Percentiles rank a stretch among this genome's conserved stretches.
Evolutionary conservation across 2,329 filamentous ascomycete genomes (phyloP).

Genomic region (Parastagonospora avenae): DNA sequence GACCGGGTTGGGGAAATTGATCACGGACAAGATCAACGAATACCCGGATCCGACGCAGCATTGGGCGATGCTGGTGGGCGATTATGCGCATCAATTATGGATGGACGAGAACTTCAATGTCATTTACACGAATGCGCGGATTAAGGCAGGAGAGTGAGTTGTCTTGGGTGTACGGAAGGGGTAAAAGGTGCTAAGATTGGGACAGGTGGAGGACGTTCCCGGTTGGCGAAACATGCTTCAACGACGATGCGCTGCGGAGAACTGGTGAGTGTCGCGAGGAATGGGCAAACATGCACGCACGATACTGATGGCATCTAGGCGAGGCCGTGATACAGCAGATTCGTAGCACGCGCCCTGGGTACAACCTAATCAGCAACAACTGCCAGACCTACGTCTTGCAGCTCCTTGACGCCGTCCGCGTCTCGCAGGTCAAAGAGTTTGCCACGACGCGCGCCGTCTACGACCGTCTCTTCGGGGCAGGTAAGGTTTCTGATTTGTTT

Average conservation of each 20-base stretch:
- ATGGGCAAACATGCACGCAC: not conserved
- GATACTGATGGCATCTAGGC: conserved; percentile 36
- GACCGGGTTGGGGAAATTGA: conserved; percentile 61
- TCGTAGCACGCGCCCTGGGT: conserved; percentile 55
- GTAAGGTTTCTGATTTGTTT: conserved; percentile 61
- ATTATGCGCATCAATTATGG: conserved; percentile 64
- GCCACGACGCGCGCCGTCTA: conserved; percentile 61
- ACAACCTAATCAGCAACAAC: conserved; percentile 66
- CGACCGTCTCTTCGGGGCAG: conserved; percentile 56
- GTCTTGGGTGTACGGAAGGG: not conserved
- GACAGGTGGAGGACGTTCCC: conserved; percentile 12
- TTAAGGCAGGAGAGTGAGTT: conserved; percentile 8
- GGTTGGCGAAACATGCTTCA: conserved; percentile 14
- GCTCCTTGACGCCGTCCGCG: conserved; percentile 61
- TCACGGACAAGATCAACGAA: conserved; percentile 59
- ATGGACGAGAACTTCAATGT: conserved; percentile 64
- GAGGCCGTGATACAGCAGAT: conserved; percentile 62
- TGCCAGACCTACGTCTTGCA: conserved; percentile 63
- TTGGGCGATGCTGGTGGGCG: conserved; percentile 64
- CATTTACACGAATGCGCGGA: conserved; percentile 59
- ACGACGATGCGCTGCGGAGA: conserved; percentile 15
- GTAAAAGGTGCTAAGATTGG: not conserved
- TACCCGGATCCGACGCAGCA: conserved; percentile 66
- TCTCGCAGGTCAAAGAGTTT: conserved; percentile 58
- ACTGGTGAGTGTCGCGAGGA: conserved; percentile 3